Conservation (phyloP, 805 yeast species). For the Dipodascus albidus region DNA sequence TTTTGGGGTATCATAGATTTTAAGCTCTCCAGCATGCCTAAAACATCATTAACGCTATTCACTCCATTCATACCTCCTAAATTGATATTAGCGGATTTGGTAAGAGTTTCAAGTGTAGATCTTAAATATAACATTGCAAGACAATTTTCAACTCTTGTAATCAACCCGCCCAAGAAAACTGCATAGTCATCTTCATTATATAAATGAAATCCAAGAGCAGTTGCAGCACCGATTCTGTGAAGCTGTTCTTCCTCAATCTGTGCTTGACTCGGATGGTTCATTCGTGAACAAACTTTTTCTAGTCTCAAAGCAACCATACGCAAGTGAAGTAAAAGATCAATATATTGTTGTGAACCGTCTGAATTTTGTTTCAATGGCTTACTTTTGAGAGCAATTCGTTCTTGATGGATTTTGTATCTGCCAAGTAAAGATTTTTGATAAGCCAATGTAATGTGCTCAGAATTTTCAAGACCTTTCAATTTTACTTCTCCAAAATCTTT, state of each 20-base stretch:
- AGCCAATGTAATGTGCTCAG: conserved; percentile 73
- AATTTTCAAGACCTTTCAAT: conserved; percentile 88
- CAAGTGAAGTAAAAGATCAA: conserved; percentile 10
- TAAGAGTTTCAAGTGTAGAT: neutral
- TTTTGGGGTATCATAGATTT: neutral
- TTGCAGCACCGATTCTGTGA: neutral
- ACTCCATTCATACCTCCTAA: neutral
- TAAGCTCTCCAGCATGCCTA: neutral
- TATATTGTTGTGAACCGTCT: neutral
- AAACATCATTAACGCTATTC: neutral
- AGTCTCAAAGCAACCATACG: conserved; percentile 14
- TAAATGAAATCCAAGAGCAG: neutral
- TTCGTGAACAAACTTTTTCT: conserved; percentile 16
- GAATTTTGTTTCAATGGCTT: neutral
- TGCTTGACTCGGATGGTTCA: neutral
- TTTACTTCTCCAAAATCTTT: conserved; percentile 75
- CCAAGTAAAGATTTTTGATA: conserved; percentile 57
- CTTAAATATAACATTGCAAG: conserved; percentile 20
- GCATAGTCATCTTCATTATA: conserved; percentile 17
- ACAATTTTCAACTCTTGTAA: conserved; percentile 25
- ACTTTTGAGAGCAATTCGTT: conserved; percentile 10
- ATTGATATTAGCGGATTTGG: neutral
- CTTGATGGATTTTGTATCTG: conserved; percentile 26
- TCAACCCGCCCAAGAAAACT: conserved; percentile 19
- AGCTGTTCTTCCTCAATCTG: neutral